These are phyloP conservation scores for Ligustrum vulgare DNA, from an alignment of 257 asterid species.

Conservation along the genomic window DNA sequence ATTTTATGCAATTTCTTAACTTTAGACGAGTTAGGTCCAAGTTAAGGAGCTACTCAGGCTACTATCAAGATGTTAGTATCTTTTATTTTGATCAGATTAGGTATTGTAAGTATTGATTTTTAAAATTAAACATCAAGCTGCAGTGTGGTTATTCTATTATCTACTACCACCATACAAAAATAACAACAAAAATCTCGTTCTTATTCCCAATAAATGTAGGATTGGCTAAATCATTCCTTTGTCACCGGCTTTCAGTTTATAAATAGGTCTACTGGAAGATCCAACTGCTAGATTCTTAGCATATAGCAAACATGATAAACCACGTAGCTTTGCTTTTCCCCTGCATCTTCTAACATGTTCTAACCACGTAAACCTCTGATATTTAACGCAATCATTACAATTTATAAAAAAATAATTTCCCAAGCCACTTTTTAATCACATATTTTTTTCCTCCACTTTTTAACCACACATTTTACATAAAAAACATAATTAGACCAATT, in stretches of 20 bases:
- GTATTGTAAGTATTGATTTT: not conserved
- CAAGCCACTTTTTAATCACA: too few species aligned
- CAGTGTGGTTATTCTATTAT: not conserved
- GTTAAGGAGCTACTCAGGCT: not conserved
- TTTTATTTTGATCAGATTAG: not conserved
- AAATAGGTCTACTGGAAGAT: not conserved
- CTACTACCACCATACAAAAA: not conserved
- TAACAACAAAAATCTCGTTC: not conserved
- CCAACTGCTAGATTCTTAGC: not conserved
- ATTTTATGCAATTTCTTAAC: constrained; percentile 1
- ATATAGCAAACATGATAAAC: not conserved
- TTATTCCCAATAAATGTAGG: not conserved
- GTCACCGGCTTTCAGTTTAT: not conserved
- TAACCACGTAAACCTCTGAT: not conserved
- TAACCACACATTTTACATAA: too few species aligned
- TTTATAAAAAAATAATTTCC: too few species aligned
- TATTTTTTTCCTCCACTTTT: too few species aligned
- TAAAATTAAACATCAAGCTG: not conserved
- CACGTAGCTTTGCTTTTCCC: not conserved
- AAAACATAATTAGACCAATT: too few species aligned
- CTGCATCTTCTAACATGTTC: not conserved
- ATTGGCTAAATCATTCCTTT: not conserved
- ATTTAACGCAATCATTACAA: too few species aligned
- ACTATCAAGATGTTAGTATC: not conserved
- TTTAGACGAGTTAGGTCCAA: not conserved